Evolutionary conservation across 106 monocot species (phyloP).

Genomic region (Allium fistulosum): DNA sequence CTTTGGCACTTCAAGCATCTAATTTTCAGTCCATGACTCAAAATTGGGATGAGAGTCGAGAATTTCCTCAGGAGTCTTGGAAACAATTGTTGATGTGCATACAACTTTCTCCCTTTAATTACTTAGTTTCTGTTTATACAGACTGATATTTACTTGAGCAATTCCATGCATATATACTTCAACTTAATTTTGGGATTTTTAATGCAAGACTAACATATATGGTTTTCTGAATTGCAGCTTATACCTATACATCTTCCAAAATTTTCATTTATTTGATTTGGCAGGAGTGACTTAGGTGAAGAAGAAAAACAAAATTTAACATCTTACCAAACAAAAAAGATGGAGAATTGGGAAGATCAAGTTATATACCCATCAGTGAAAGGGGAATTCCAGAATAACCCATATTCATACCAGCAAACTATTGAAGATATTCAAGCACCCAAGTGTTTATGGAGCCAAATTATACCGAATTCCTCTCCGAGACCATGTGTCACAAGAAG

Average conservation of each 20-base stretch:
- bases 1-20: conserved; percentile 11
- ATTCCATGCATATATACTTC: not conserved
- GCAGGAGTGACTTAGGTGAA: conserved; percentile 49
- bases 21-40: conserved; percentile 16
- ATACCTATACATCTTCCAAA: not conserved
- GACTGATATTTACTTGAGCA: not conserved
- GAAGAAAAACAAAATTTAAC: conserved; percentile 32
- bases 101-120: not conserved
- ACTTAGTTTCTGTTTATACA: not conserved
- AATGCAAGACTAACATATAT: no score
- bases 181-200: not conserved
- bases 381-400: conserved; percentile 20
- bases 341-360: conserved; percentile 50
- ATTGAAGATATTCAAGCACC: conserved; percentile 31
- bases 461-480: conserved; percentile 55
- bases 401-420: conserved; percentile 10
- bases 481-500: conserved; percentile 51
- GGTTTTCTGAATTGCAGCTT: no score
- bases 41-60: conserved; percentile 39
- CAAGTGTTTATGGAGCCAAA: conserved; percentile 40
- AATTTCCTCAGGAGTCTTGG: conserved; percentile 51
- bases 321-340: conserved; percentile 31
- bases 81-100: conserved; percentile 65
- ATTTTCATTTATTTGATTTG: conserved; percentile 5
- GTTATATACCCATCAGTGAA: conserved; percentile 27